Conservation (phyloP, 2,329 filamentous ascomycete species). For the Trichoderma asperellum region DNA sequence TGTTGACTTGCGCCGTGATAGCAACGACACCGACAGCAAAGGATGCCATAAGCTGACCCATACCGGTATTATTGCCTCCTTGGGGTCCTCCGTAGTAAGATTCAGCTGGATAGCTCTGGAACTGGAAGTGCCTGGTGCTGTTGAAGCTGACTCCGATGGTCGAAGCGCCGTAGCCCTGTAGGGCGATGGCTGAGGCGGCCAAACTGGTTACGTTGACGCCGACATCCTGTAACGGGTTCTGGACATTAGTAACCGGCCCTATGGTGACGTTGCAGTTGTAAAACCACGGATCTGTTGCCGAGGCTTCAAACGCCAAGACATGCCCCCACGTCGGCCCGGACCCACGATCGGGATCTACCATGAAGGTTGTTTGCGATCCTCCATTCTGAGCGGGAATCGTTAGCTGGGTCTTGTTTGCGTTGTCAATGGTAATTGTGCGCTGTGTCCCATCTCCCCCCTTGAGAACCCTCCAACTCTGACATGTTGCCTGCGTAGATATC, state of each 20-base stretch:
- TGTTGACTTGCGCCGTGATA: constrained; percentile 40
- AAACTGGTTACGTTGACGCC: constrained; percentile 42
- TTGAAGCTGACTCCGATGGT: constrained; percentile 33
- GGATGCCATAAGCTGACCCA: constrained; percentile 44
- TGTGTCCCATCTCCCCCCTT: constrained; percentile 39
- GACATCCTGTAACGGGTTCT: constrained; percentile 43
- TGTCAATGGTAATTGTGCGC: constrained; percentile 37
- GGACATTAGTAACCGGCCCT: constrained; percentile 41
- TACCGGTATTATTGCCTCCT: constrained; percentile 38
- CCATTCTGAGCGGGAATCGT: constrained; percentile 38
- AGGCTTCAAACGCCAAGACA: constrained; percentile 47
- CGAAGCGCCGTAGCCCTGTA: constrained; percentile 44
- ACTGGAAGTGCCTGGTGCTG: constrained; percentile 36
- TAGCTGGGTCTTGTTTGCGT: constrained; percentile 33
- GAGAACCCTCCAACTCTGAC: constrained; percentile 40
- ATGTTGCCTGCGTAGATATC: constrained; percentile 39
- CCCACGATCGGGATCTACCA: constrained; percentile 37
- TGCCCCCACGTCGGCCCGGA: constrained; percentile 37
- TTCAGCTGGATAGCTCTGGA: constrained; percentile 49
- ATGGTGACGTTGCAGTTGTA: constrained; percentile 48
- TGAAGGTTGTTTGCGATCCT: constrained; percentile 44
- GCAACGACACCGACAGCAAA: constrained; percentile 46
- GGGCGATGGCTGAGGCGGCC: constrained; percentile 46
- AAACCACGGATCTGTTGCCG: constrained; percentile 43
- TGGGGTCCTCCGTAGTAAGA: constrained; percentile 43